Evolutionary conservation across 2,329 filamentous ascomycete genomes (phyloP), one percentile per base, ranked within the genome.

Genomic region (Aspergillus persii): DNA sequence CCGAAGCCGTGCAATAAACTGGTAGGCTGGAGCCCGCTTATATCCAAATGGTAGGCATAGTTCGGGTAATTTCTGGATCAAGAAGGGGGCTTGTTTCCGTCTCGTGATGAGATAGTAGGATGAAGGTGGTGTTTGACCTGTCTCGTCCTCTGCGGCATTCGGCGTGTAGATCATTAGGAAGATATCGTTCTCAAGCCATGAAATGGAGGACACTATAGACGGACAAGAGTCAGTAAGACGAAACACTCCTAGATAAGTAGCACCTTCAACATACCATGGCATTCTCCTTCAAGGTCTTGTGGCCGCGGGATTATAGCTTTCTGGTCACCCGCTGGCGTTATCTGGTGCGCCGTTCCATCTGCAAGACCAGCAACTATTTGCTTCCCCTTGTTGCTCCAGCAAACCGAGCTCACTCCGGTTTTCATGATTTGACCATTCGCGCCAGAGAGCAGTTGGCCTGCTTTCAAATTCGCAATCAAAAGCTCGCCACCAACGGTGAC

Each of bases 331-430:
- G 91, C 86, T 0, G 90, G 91, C 7, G 90, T 92, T 84, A 98
- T 89, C 74, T 97, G 93, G 57, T 85, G 84, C 54, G 89, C 87
- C 11, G 87, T 88, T 59, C 95, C 95, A 75, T 97, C 86, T 6
- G 83, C 87, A 66, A 95, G 81, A 15, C 96, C 95, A 65, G 91
- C 93, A 49, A 96, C 88, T 48, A 99, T 81, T 72, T 98, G 94
- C 74, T 96, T 99, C 50, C 95, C 95, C 72, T 89, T 91, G 61
- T 86, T 89, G 74, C 95, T 99, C 95, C 96, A 99, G 57, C 90
- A 89, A 5, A 91, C 84, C 69, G 90, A 95, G 71, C 88, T 92
- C 30, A 96, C 93, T 51, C 89, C 88, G 30, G 84, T 81, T 69
- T 88, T 91, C 63, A 96, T 80, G 0, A 88, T 79, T 68, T 80